Evolutionary conservation across 2,329 filamentous ascomycete genomes (phyloP).

Genomic region (Rhynchosporium graminicola): DNA sequence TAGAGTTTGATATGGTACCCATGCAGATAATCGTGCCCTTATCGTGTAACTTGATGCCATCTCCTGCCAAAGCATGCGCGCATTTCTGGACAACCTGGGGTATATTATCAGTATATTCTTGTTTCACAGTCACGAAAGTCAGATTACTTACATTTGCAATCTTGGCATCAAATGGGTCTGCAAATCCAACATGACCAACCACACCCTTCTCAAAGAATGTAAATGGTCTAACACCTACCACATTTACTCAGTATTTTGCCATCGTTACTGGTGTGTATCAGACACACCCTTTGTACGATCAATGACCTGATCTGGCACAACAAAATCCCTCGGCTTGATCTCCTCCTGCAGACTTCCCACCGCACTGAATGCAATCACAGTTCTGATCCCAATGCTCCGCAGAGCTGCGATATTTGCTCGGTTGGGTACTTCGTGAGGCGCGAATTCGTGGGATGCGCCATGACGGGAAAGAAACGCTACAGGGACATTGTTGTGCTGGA

Average conservation of each 20-base stretch:
- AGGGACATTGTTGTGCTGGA: conserved; percentile 78
- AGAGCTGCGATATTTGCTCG: conserved; percentile 99
- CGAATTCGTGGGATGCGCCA: conserved; percentile 82
- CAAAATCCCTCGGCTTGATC: conserved; percentile 94
- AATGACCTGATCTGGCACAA: conserved; percentile 94
- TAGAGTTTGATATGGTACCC: conserved; percentile 58
- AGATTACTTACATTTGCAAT: conserved; percentile 57
- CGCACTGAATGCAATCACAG: conserved; percentile 91
- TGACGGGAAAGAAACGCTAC: conserved; percentile 95
- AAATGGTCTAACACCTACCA: conserved; percentile 72
- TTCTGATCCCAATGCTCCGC: conserved; percentile 83
- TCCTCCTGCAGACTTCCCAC: conserved; percentile 91
- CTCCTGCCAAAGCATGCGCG: conserved; percentile 74
- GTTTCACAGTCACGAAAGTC: background rate
- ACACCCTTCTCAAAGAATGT: conserved; percentile 94
- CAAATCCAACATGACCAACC: conserved; percentile 93
- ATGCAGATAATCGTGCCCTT: conserved; percentile 88
- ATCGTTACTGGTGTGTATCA: background rate
- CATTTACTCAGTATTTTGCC: conserved; percentile 4
- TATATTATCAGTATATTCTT: background rate
- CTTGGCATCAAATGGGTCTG: conserved; percentile 85
- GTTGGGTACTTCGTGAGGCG: conserved; percentile 91
- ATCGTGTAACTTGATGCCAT: conserved; percentile 82
- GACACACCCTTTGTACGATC: conserved; percentile 81
- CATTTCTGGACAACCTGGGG: conserved; percentile 70